phyloP scores from a whole-genome alignment of 1,139 yeast species.

The Casaregolazyma lundiana region DNA sequence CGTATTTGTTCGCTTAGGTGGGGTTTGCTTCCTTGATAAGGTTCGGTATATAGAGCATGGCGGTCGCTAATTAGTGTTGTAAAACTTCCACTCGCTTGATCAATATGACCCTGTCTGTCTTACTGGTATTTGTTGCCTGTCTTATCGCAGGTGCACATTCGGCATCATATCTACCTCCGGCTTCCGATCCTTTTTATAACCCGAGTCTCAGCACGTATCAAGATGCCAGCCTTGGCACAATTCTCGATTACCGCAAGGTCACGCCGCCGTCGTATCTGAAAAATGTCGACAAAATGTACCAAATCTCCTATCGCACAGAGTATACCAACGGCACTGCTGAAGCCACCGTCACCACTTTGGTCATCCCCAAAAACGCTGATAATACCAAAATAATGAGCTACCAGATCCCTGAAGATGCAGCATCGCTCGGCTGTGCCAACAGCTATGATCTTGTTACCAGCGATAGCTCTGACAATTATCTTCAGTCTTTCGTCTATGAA shows the following conservation, averaged over 20 bases:
- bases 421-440: conserved; percentile 27
- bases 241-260: conserved; percentile 17
- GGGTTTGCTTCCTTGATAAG: too few relatives aligned
- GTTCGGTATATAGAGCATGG: too few relatives aligned
- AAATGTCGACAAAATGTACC: conserved; percentile 18
- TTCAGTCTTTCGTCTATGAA: conserved; percentile 13
- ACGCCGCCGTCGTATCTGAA: conserved; percentile 8
- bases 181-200: conserved; percentile 12
- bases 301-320: conserved; percentile 23
- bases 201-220: conserved; percentile 13
- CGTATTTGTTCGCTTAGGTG: too few relatives aligned
- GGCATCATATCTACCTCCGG: too few relatives aligned
- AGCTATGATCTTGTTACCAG: conserved; percentile 22
- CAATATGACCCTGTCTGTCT: too few relatives aligned
- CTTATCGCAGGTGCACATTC: too few relatives aligned
- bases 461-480: conserved; percentile 1
- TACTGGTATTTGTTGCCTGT: too few relatives aligned
- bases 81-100: too few relatives aligned
- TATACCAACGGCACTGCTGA: conserved; percentile 20
- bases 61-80: too few relatives aligned
- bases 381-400: conserved; percentile 24
- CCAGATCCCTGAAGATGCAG: conserved; percentile 30
- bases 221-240: conserved; percentile 16
- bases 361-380: conserved; percentile 24
- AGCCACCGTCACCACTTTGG: conserved; percentile 27